Conservation (phyloP, 2,329 filamentous ascomycete species). For the Scytalidium sp. region DNA sequence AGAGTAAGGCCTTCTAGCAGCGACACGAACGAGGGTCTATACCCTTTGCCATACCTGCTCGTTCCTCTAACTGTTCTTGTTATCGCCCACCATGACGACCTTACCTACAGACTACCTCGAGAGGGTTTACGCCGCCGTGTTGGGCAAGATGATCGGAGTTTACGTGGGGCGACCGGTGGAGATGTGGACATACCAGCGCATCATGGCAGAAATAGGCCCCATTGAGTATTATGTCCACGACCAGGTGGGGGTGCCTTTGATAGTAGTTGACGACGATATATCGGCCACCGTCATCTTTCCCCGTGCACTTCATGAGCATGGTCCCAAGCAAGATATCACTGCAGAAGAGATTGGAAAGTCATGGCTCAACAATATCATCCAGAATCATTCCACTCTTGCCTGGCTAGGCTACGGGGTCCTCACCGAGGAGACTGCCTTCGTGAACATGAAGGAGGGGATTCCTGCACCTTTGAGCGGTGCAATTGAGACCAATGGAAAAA, state of each 20-base stretch:
- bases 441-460: slow-evolving; percentile 35
- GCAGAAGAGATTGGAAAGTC: slow-evolving; percentile 25
- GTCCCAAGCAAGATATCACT: slow-evolving; percentile 8
- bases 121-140: slow-evolving; percentile 34
- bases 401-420: slow-evolving; percentile 36
- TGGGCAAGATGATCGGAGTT: slow-evolving; percentile 36
- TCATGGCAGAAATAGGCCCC: slow-evolving; percentile 27
- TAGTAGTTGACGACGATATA: slow-evolving; percentile 33
- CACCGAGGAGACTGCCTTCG: slow-evolving; percentile 35
- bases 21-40: no score
- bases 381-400: slow-evolving; percentile 31
- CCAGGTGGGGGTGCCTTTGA: slow-evolving; percentile 21
- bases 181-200: slow-evolving; percentile 33
- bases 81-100: no score
- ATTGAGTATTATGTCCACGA: slow-evolving; percentile 32
- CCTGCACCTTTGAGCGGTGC: slow-evolving; percentile 29
- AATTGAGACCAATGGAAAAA: slow-evolving; percentile 34
- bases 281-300: slow-evolving; percentile 35
- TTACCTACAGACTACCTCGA: slow-evolving; percentile 34
- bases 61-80: no score
- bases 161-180: slow-evolving; percentile 36
- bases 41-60: no score
- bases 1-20: no score
- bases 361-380: slow-evolving; percentile 31
- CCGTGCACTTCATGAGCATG: slow-evolving; percentile 32